Conservation (phyloP, 371 early-diverging fungal genomes). For the Funneliformis caledonium region DNA sequence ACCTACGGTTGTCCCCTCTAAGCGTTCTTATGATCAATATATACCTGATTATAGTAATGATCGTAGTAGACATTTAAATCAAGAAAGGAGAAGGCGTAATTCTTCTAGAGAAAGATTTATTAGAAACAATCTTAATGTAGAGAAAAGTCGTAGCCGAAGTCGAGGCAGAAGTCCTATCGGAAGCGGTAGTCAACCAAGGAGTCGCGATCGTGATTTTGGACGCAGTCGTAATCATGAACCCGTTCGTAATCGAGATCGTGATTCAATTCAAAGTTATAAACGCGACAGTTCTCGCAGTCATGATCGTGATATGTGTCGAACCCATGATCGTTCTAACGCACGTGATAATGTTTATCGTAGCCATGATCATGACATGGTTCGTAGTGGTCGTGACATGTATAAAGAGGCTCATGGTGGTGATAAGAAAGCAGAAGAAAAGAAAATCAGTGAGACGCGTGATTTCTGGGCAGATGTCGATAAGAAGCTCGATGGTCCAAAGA, state of each 20-base stretch:
- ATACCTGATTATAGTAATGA: slow-evolving; percentile 7
- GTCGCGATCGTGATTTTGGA: slow-evolving; percentile 9
- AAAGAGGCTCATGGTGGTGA: neutral
- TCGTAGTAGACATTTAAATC: neutral
- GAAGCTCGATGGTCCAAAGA: neutral
- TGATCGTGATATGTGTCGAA: slow-evolving; percentile 15
- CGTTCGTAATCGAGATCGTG: slow-evolving; percentile 6
- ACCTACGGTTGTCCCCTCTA: neutral
- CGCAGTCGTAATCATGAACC: slow-evolving; percentile 1
- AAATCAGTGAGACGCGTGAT: neutral
- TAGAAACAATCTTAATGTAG: neutral
- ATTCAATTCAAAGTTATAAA: neutral
- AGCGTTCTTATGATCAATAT: neutral
- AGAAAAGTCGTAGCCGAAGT: slow-evolving; percentile 7
- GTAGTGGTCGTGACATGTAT: neutral
- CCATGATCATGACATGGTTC: neutral
- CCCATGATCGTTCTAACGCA: neutral
- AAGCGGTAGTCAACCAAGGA: neutral
- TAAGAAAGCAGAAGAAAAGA: neutral
- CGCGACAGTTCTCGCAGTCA: neutral
- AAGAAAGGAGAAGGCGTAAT: slow-evolving; percentile 12
- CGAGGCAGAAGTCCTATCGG: slow-evolving; percentile 16
- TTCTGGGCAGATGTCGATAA: neutral
- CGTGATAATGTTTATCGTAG: neutral
- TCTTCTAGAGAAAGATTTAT: slow-evolving; percentile 10